Evolutionary conservation across 2,329 filamentous ascomycete genomes (phyloP).

Genomic region (Hysterium pulicare): DNA sequence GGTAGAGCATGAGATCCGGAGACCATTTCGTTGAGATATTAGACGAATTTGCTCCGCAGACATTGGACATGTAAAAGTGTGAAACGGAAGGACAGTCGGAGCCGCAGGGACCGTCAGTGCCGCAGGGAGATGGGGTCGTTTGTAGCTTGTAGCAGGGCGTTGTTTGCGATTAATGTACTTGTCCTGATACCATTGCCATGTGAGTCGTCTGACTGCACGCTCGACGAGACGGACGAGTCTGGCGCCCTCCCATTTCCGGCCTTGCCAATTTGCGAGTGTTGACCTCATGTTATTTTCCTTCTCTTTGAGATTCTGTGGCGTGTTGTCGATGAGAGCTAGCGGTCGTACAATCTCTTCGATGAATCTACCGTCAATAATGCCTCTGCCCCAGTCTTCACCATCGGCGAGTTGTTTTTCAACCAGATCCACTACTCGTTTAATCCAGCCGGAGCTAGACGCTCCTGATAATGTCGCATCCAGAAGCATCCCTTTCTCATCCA

Average conservation of each 20-base stretch:
- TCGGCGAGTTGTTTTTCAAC: slow-evolving; percentile 84
- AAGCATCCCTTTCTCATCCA: slow-evolving; percentile 79
- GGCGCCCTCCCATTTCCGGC: slow-evolving; percentile 82
- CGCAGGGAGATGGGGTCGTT: slow-evolving; percentile 68
- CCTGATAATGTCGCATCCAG: slow-evolving; percentile 64
- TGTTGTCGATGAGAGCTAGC: slow-evolving; percentile 38
- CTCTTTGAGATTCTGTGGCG: slow-evolving; percentile 29
- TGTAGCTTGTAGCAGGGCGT: slow-evolving; percentile 59
- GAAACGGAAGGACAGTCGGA: slow-evolving; percentile 92
- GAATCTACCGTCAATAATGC: slow-evolving; percentile 53
- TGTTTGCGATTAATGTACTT: slow-evolving; percentile 63
- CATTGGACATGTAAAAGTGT: slow-evolving; percentile 94
- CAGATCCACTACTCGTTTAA: slow-evolving; percentile 85
- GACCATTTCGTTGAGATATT: slow-evolving; percentile 91
- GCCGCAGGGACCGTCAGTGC: slow-evolving; percentile 77
- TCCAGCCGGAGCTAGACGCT: slow-evolving; percentile 69
- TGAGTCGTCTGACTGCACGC: slow-evolving; percentile 71
- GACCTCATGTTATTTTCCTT: slow-evolving; percentile 36
- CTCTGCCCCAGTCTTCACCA: slow-evolving; percentile 80
- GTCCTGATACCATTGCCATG: slow-evolving; percentile 86
- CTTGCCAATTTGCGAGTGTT: slow-evolving; percentile 56
- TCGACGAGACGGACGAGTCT: slow-evolving; percentile 80
- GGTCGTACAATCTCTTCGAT: slow-evolving; percentile 46
- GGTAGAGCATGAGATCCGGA: slow-evolving; percentile 89
- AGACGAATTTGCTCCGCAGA: slow-evolving; percentile 86